Percentiles rank a stretch among this genome's conserved stretches.
Evolutionary conservation across 1,284 basidiomycete species (phyloP).

Genomic region (Tilletia horrida): DNA sequence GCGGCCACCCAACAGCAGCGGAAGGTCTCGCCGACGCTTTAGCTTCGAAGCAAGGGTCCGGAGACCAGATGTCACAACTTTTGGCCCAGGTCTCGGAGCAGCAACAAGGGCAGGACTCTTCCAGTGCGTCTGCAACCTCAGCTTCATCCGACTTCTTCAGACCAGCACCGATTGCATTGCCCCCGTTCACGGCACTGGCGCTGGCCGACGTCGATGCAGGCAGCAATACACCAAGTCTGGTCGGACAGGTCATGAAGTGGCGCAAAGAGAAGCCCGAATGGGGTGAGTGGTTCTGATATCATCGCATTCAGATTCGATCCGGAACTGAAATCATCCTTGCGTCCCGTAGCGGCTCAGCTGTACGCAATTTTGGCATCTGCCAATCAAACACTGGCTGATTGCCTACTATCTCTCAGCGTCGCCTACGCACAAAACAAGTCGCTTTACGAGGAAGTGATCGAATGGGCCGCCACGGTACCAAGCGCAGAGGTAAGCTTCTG

Average conservation of each 20-base stretch:
- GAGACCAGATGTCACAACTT: background rate
- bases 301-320: background rate
- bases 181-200: slow-evolving; percentile 44
- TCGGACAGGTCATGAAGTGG: slow-evolving; percentile 49
- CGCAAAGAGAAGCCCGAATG: slow-evolving; percentile 45
- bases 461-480: slow-evolving; percentile 46
- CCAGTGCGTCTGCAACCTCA: background rate
- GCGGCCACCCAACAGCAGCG: slow-evolving; percentile 33
- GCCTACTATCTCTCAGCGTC: slow-evolving; percentile 39
- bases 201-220: slow-evolving; percentile 54
- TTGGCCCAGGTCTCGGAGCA: background rate
- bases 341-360: slow-evolving; percentile 48
- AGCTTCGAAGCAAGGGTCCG: background rate
- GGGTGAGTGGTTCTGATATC: slow-evolving; percentile 21
- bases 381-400: slow-evolving; percentile 48
- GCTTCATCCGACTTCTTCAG: slow-evolving; percentile 13
- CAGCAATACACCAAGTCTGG: slow-evolving; percentile 50
- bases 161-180: slow-evolving; percentile 47
- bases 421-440: slow-evolving; percentile 33
- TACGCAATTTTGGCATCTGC: slow-evolving; percentile 45
- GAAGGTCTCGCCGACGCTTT: slow-evolving; percentile 32
- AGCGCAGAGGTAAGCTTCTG: slow-evolving; percentile 20
- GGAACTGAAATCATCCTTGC: slow-evolving; percentile 4
- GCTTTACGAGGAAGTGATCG: slow-evolving; percentile 44
- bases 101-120: background rate